phyloP scores from a whole-genome alignment of 2,329 filamentous ascomycete genomes.

The Gaeumannomyces sp. region DNA sequence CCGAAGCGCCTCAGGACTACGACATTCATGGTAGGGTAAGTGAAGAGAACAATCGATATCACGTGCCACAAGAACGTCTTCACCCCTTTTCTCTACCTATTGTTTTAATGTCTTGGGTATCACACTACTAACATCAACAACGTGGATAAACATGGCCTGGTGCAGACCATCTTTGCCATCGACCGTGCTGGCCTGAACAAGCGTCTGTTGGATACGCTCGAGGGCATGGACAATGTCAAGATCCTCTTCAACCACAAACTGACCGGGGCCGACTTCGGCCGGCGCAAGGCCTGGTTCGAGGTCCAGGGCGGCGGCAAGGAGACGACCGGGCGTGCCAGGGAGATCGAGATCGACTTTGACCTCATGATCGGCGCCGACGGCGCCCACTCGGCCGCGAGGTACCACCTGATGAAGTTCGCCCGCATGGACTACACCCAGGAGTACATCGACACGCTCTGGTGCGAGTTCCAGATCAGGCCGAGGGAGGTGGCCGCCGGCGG shows the following conservation, averaged over 20 bases:
- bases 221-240: conserved; percentile 79
- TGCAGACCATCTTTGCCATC: conserved; percentile 73
- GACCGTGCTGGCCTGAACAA: conserved; percentile 82
- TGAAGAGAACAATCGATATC: conserved; percentile 3
- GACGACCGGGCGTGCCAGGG: conserved; percentile 44
- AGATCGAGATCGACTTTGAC: conserved; percentile 83
- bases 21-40: conserved; percentile 79
- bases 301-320: conserved; percentile 28
- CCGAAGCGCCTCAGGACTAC: conserved; percentile 78
- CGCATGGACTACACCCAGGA: conserved; percentile 87
- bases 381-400: conserved; percentile 84
- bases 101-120: neutral
- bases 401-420: conserved; percentile 92
- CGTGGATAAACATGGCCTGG: neutral
- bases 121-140: neutral
- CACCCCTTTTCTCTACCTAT: neutral
- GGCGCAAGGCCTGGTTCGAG: conserved; percentile 84
- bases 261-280: conserved; percentile 77
- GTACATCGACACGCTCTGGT: conserved; percentile 97
- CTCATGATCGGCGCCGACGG: conserved; percentile 92
- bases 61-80: conserved; percentile 8
- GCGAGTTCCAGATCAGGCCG: conserved; percentile 79
- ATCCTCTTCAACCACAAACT: conserved; percentile 93
- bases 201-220: conserved; percentile 74
- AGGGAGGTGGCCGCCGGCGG: conserved; percentile 21